Evolutionary conservation across 1,139 yeast species (phyloP).

Genomic region (Insectozyma bohioensis): DNA sequence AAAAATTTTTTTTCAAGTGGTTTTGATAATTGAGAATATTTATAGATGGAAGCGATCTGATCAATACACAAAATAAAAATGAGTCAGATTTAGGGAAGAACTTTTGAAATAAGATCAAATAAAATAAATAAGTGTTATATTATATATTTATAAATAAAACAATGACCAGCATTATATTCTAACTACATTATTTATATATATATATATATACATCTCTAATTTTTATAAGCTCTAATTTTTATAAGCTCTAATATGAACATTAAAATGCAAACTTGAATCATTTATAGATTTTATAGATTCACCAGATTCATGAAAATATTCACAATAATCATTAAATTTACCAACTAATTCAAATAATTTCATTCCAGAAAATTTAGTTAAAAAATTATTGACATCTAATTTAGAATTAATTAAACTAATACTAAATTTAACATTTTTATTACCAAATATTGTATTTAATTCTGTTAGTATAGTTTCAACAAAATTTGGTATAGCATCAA

Average conservation of each 20-base stretch:
- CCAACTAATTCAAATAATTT: slow-evolving; percentile 36
- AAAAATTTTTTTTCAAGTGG: too few relatives aligned
- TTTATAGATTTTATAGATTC: slow-evolving; percentile 9
- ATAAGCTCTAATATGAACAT: slow-evolving; percentile 21
- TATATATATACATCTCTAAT: slow-evolving; percentile 1
- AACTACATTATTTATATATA: not conserved
- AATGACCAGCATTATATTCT: slow-evolving; percentile 9
- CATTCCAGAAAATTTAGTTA: slow-evolving; percentile 31
- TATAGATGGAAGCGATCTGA: not conserved
- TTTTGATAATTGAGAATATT: slow-evolving; percentile 1
- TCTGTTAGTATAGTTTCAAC: slow-evolving; percentile 23
- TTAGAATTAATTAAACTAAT: slow-evolving; percentile 30
- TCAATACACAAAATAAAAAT: too few relatives aligned
- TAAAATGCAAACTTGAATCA: slow-evolving; percentile 17
- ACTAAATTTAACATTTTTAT: slow-evolving; percentile 32
- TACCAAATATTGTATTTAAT: slow-evolving; percentile 32
- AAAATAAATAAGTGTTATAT: too few relatives aligned
- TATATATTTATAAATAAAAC: too few relatives aligned
- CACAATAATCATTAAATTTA: slow-evolving; percentile 31
- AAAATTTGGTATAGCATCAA: slow-evolving; percentile 29
- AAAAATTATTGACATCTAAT: slow-evolving; percentile 33
- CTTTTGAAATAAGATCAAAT: too few relatives aligned
- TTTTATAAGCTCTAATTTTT: slow-evolving; percentile 2
- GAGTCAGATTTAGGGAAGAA: too few relatives aligned
- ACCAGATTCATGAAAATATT: slow-evolving; percentile 19